Base-by-base conservation (phyloP, 2,329 filamentous ascomycete genomes). In the Neonectria magnoliae region DNA sequence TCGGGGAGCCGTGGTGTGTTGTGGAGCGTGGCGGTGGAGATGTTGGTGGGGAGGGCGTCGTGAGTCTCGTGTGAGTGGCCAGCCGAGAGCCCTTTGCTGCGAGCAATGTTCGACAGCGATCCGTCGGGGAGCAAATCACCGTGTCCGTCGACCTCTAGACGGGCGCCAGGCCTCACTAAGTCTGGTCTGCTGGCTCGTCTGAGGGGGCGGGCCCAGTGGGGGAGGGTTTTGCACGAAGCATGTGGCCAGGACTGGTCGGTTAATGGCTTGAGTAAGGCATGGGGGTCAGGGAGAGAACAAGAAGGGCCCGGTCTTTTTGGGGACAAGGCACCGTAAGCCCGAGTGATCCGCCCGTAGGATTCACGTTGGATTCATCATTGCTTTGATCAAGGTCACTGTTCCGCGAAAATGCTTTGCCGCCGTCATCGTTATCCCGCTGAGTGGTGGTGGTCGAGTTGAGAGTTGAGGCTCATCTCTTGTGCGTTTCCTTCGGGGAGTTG, bases 291-390 rank as follows among this genome's bases (percentile, higher is more conserved):
- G 38, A 45, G 42, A 48, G 48, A n/a, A 57, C 54, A 44, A 56
- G 48, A 65, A 67, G 41, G 51, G 48, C n/a, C 56, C 68, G 66
- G 71, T 68, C 60, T 69, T 71, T 72, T 50, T 41, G 60, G 63
- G 52, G 50, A 50, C 57, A 57, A 56, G 16, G 47, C 44, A 42
- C 38, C 38, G 38, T 20, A 42, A 20, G 53, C 60, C 56, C 47
- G 65, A 72, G 73, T 58, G 14, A 16, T 45, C 71, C 66, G 68
- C 16, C 22, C 9, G 5, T n/a, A 51, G 29, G 29, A 33, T 22
- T 9, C 31, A n/a, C 11, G 11, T 33, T 31, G 38, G 38, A 20
- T 42, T 42, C 38, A 42, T 42, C 11, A 6, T 20, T 31, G 38
- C n/a, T 8, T 42, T 20, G 7, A 11, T n/a, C 25, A 25, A 42